Evolutionary conservation across 371 early-diverging fungal species (phyloP).

Genomic region (Mortierella sp.): DNA sequence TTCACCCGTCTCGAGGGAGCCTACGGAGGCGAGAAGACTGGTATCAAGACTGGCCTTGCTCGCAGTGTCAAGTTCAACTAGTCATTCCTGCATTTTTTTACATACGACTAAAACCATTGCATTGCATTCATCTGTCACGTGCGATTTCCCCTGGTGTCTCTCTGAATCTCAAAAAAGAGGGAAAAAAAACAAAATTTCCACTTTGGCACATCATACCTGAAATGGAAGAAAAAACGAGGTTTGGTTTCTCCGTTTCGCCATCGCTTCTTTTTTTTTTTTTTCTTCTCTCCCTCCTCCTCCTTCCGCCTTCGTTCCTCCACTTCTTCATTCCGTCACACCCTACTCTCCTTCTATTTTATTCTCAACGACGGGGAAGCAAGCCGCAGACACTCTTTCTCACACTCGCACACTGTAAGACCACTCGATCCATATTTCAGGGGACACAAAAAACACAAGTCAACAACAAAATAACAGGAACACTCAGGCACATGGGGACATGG

Average conservation of each 20-base stretch:
- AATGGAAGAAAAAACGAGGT: too few species aligned
- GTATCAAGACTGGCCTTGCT: conserved; percentile 90
- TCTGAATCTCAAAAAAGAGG: too few species aligned
- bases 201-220: too few species aligned
- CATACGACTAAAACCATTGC: not conserved
- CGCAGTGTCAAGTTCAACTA: conserved; percentile 79
- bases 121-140: not conserved
- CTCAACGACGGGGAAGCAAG: not conserved
- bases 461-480: too few species aligned
- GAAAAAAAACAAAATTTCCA: too few species aligned
- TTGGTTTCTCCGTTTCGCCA: not conserved
- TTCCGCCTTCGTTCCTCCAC: not conserved
- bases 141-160: not conserved
- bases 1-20: conserved; percentile 71
- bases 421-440: not conserved
- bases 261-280: not conserved
- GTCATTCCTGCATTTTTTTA: not conserved
- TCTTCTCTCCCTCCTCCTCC: not conserved
- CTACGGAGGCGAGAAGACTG: conserved; percentile 95
- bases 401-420: not conserved
- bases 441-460: too few species aligned
- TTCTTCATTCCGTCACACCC: not conserved
- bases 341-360: conserved; percentile 1
- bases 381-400: not conserved
- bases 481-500: not conserved